Evolutionary conservation across 352 stramenopile species (phyloP), one percentile per base, ranked within the genome.

Genomic region (Globisporangium canariense): DNA sequence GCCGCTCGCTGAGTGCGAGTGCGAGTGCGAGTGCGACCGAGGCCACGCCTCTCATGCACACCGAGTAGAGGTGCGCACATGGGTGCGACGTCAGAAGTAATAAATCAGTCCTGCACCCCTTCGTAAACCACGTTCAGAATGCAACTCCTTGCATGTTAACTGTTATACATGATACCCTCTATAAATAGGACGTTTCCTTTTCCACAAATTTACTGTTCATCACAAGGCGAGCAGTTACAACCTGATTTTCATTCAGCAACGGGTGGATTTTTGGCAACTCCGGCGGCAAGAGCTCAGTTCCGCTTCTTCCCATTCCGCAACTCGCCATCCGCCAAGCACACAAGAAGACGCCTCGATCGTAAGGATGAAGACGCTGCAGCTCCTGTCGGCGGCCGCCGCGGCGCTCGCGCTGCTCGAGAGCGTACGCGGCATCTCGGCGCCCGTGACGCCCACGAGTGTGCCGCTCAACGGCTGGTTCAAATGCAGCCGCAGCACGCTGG

Each of bases 401-500:
- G 57, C 28, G 64, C 32, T 65, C 18, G 40, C 52, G 38, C 32
- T 66, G 60, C 61, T 60, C 28, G 41, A 38, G 52, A 45, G 52
- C 16, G 32, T n/a, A 10, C 14, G 52, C 16, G 36, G 10, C 7
- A 13, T 4, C 3, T 46, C 11, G 3, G 6, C 58, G 25, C 65
- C 65, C 13, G 46, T 28, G 32, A 62, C 58, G 20, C 58, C 64
- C 28, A 50, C 58, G 41, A 32, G 47, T 16, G 68, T 75, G 58
- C 68, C 49, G 34, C 36, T 75, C 58, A 77, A 77, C 32, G 71
- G 71, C 47, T 77, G 71, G 71, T 77, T 68, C 61, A 67, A 70
- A 43, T 77, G 71, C 65, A 67, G 60, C 38, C 38, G 58, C 8
- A 77, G 65, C 58, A 77, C 71, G 22, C 65, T 70, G 7, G 46